Conservation (phyloP, 495 filamentous ascomycete species). For the Polyplosphaeria fusca region DNA sequence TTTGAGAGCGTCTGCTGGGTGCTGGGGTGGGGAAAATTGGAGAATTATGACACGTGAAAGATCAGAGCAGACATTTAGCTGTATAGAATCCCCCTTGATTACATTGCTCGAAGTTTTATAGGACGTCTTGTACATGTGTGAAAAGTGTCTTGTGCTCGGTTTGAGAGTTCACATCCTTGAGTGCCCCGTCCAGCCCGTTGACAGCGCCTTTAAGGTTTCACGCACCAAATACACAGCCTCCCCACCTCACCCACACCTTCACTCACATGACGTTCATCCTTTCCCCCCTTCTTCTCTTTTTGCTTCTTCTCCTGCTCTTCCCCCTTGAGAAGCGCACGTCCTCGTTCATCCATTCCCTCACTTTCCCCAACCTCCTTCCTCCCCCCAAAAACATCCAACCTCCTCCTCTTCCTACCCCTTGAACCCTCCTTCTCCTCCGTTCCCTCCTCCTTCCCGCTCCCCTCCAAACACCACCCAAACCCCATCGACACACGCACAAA, state of each 20-base stretch:
- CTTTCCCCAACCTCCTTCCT: slow-evolving; percentile 2
- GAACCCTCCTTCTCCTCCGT: slow-evolving; percentile 18
- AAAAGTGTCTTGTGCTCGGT: too few relatives aligned
- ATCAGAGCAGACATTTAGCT: too few relatives aligned
- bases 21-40: not conserved
- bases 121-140: too few relatives aligned
- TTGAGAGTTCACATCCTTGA: too few relatives aligned
- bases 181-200: too few relatives aligned
- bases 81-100: too few relatives aligned
- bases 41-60: not conserved
- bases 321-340: too few relatives aligned
- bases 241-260: slow-evolving; percentile 41
- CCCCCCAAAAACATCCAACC: not conserved
- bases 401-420: slow-evolving; percentile 13
- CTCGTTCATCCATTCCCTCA: too few relatives aligned
- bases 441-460: not conserved
- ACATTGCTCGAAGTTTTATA: too few relatives aligned
- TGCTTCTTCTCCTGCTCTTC: slow-evolving; percentile 7
- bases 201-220: slow-evolving; percentile 47
- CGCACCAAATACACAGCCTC: slow-evolving; percentile 49
- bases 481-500: slow-evolving; percentile 53
- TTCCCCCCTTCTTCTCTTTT: not conserved
- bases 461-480: slow-evolving; percentile 49
- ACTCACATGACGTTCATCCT: not conserved
- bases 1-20: not conserved